Conservation (phyloP, 305 asterid species). For the Fraxinus nigra region DNA sequence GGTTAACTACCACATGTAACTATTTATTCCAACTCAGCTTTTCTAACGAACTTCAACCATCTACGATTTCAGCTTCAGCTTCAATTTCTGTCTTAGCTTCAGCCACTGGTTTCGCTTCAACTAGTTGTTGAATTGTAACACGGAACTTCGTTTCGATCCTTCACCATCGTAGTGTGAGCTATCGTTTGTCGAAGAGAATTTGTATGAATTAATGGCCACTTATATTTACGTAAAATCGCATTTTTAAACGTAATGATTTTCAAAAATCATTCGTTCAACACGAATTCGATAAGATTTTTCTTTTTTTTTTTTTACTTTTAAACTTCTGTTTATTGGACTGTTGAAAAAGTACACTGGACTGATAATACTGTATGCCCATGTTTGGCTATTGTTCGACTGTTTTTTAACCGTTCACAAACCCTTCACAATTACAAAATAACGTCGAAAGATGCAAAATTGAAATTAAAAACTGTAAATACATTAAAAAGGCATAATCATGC, state of each 20-base stretch:
- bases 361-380: neutral
- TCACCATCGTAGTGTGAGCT: conserved; percentile 38
- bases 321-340: neutral
- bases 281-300: neutral
- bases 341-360: neutral
- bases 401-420: neutral
- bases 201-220: neutral
- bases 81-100: no score
- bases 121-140: no score
- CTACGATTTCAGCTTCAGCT: no score
- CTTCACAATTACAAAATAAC: neutral
- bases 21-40: no score
- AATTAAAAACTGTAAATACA: neutral
- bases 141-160: conserved; percentile 35
- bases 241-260: neutral
- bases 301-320: neutral
- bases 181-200: neutral
- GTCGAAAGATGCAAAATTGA: neutral
- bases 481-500: neutral
- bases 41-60: no score
- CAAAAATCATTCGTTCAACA: neutral
- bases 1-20: neutral
- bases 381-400: neutral
- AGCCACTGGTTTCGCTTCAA: no score
- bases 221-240: neutral